Evolutionary conservation across 768 basidiomycete genomes (phyloP).

Genomic region (Suillus americanus): DNA sequence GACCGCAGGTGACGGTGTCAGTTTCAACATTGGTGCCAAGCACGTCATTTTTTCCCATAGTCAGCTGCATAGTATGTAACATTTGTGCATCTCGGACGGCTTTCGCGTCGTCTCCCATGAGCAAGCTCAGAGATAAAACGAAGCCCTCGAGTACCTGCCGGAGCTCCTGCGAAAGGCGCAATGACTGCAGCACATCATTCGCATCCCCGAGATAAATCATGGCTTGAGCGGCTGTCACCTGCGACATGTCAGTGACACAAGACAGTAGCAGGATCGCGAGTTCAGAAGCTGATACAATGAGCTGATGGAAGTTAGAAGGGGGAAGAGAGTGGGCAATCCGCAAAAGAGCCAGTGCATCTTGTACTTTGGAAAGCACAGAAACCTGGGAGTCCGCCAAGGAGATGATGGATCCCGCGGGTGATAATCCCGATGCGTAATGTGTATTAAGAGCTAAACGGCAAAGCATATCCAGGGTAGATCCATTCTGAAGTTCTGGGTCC

Average conservation of each 20-base stretch:
- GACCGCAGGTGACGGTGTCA: conserved; percentile 62
- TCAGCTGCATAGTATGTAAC: conserved; percentile 61
- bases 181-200: conserved; percentile 51
- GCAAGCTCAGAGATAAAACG: conserved; percentile 54
- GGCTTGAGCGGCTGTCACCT: conserved; percentile 61
- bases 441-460: conserved; percentile 64
- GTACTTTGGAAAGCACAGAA: conserved; percentile 51
- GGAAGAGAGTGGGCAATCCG: conserved; percentile 54
- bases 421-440: conserved; percentile 58
- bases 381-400: conserved; percentile 48
- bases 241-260: conserved; percentile 59
- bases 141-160: conserved; percentile 62
- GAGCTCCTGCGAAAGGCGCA: conserved; percentile 51
- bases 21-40: conserved; percentile 59
- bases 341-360: conserved; percentile 61
- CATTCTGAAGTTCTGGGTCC: conserved; percentile 61
- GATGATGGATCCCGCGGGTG: conserved; percentile 55
- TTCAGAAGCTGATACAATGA: conserved; percentile 60
- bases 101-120: conserved; percentile 70
- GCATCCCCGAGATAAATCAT: conserved; percentile 48
- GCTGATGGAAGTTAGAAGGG: conserved; percentile 52
- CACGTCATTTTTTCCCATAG: conserved; percentile 56
- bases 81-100: conserved; percentile 69
- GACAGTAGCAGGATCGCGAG: conserved; percentile 62
- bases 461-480: conserved; percentile 67